Evolutionary conservation across 306 rosid genomes (phyloP).

Genomic region (Rosa chinensis): DNA sequence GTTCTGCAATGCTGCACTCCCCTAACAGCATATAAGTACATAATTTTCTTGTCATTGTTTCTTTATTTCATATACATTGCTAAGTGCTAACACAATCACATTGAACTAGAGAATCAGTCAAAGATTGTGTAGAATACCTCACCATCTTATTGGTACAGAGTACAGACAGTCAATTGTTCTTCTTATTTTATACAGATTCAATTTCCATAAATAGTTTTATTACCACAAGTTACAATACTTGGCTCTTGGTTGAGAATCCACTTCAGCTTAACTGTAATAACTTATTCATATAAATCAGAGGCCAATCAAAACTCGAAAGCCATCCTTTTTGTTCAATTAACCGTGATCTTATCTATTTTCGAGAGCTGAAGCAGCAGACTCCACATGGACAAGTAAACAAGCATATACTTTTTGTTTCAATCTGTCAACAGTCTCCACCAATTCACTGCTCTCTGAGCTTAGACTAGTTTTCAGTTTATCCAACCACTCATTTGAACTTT

Average conservation of each 20-base stretch:
- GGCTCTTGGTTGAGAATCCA: conserved; percentile 15
- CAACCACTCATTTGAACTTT: conserved; percentile 88
- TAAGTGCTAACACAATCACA: not conserved
- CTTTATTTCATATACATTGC: not conserved
- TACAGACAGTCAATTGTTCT: conserved; percentile 3
- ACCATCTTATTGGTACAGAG: conserved; percentile 1
- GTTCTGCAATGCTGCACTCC: conserved; percentile 12
- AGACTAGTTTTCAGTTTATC: conserved; percentile 54
- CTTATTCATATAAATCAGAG: conserved; percentile 28
- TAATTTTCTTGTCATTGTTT: not conserved
- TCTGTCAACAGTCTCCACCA: conserved; percentile 53
- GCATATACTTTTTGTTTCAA: conserved; percentile 73
- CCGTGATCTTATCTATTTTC: conserved; percentile 47
- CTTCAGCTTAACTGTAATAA: conserved; percentile 29
- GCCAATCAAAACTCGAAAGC: not conserved
- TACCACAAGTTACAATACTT: conserved; percentile 13
- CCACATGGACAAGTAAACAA: conserved; percentile 73
- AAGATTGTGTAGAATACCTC: not conserved
- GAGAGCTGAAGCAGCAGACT: conserved; percentile 82
- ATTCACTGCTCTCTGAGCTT: conserved; percentile 38
- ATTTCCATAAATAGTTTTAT: conserved; percentile 21
- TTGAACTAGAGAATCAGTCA: not conserved
- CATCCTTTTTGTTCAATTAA: conserved; percentile 34
- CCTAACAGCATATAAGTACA: not conserved
- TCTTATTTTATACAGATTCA: conserved; percentile 15